Base-by-base conservation (phyloP, 2,329 filamentous ascomycete genomes). In the Trichoderma polysporum region DNA sequence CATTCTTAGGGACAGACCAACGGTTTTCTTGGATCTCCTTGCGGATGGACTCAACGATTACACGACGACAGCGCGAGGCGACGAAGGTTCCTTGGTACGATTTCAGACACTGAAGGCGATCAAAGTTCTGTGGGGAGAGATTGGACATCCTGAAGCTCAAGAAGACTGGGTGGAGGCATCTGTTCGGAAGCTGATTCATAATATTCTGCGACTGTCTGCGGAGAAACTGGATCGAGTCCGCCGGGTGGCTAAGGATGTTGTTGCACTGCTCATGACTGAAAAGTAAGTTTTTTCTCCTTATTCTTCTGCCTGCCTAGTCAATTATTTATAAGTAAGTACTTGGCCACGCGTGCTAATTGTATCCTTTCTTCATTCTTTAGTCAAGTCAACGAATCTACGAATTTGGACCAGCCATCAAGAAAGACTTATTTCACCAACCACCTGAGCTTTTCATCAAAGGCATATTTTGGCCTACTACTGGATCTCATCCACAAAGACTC, bases 211-310 rank as follows among this genome's bases (percentile, higher is more conserved):
- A 1, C 83, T 98, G 15, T 89, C 93, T 2, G 87, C 91, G 0
- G 95, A 99, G 78, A 97, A 97, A 76, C 84, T 98, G 2, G 94
- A 98, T 76, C 91, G 92, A 69, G 90, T 98, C 19, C 88, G 95
- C 27, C 81, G 86, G 0, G 85, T 88, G 69, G 90, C 89, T 1
- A 88, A 90, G 68, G 78, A 81, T 35, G 83, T 84, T 10, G 72
- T 90, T 53, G 78, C 79, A 4, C 70, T 85, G 53, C 73, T 80
- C 25, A 71, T 87, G n/a, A 70, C 78, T 29, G 69, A 80, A 27
- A 77, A 76, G 87, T 89, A 75, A 66, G 80, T 76, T 52, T 13
- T 3, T 17, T 56, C 7, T n/a, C 12, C n/a, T n/a, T n/a, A n/a
- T 29, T 6, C 9, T 17, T 12, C 9, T 5, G 4, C n/a, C 9